phyloP scores from a whole-genome alignment of 2,329 filamentous ascomycete genomes.

The Aureobasidium mangrovei region DNA sequence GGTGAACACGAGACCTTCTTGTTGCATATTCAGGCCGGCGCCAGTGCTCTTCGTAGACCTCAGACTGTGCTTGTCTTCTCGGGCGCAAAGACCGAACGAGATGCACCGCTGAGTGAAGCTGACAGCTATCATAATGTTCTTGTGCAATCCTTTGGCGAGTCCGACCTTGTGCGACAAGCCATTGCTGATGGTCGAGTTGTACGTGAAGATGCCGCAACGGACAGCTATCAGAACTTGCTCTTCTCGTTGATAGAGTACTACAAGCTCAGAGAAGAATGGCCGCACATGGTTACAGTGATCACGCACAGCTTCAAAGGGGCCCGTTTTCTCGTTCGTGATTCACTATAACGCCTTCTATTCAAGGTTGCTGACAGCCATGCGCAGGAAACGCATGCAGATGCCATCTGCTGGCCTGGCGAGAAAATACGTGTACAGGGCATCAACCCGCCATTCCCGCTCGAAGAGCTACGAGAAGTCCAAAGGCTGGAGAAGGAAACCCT shows the following conservation, averaged over 20 bases:
- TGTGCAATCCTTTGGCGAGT: not conserved
- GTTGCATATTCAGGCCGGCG: conserved; percentile 60
- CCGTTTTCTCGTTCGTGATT: conserved; percentile 28
- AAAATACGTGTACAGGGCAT: conserved; percentile 36
- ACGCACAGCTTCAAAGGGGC: conserved; percentile 41
- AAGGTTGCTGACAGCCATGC: not conserved
- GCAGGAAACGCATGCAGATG: conserved; percentile 28
- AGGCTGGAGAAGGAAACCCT: not conserved
- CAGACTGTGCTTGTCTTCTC: conserved; percentile 58
- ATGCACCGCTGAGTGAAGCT: conserved; percentile 26
- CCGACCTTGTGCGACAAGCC: conserved; percentile 17
- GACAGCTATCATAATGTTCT: conserved; percentile 22
- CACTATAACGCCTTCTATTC: no score
- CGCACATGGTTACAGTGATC: conserved; percentile 34
- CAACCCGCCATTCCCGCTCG: conserved; percentile 32
- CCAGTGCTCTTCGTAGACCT: conserved; percentile 42
- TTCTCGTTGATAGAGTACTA: conserved; percentile 58
- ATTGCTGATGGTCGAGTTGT: conserved; percentile 32
- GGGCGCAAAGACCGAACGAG: conserved; percentile 45
- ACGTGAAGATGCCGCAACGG: conserved; percentile 64
- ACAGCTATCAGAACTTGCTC: conserved; percentile 78
- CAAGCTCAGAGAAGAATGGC: conserved; percentile 32
- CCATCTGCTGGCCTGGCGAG: conserved; percentile 35
- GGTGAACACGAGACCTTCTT: conserved; percentile 74
- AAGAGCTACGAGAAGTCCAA: conserved; percentile 2